Conservation (phyloP, 2,329 filamentous ascomycete genomes). For the Cladosporium sp. region DNA sequence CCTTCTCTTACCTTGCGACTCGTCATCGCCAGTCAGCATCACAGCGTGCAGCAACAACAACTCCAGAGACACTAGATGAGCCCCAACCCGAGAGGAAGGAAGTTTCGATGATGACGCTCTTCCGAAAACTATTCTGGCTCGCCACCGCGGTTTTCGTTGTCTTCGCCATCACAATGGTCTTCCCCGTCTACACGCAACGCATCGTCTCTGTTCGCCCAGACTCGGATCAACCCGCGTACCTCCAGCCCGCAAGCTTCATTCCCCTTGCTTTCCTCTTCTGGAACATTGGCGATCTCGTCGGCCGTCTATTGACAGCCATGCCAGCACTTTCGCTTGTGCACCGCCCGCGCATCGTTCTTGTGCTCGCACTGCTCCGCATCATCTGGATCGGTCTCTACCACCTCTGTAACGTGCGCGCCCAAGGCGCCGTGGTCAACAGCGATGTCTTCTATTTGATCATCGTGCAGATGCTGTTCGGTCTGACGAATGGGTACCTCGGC, state of each 20-base stretch:
- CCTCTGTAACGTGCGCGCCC: slow-evolving; percentile 81
- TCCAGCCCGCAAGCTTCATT: slow-evolving; percentile 77
- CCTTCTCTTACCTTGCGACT: slow-evolving; percentile 71
- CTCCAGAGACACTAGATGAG: slow-evolving; percentile 20
- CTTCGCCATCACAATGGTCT: slow-evolving; percentile 88
- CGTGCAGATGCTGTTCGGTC: slow-evolving; percentile 80
- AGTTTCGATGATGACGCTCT: slow-evolving; percentile 64
- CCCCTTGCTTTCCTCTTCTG: slow-evolving; percentile 88
- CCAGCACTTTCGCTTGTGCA: slow-evolving; percentile 58
- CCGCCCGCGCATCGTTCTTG: slow-evolving; percentile 67
- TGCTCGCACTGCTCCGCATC: slow-evolving; percentile 63
- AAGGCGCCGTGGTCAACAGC: slow-evolving; percentile 71
- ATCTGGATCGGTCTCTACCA: slow-evolving; percentile 81
- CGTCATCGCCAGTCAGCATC: slow-evolving; percentile 25
- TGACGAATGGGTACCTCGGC: slow-evolving; percentile 83
- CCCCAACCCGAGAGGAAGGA: slow-evolving; percentile 46
- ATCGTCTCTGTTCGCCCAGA: slow-evolving; percentile 46
- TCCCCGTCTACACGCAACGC: slow-evolving; percentile 78
- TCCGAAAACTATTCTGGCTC: slow-evolving; percentile 76
- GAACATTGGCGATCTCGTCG: slow-evolving; percentile 84
- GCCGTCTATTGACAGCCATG: slow-evolving; percentile 67
- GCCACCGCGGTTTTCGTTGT: slow-evolving; percentile 75
- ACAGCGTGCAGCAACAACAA: slow-evolving; percentile 18
- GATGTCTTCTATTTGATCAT: slow-evolving; percentile 85
- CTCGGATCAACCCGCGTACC: slow-evolving; percentile 55